Percentiles rank a stretch among this genome's conserved stretches.
phyloP scores from a whole-genome alignment of 495 filamentous ascomycete genomes.

The Parachaetomium inaequale region DNA sequence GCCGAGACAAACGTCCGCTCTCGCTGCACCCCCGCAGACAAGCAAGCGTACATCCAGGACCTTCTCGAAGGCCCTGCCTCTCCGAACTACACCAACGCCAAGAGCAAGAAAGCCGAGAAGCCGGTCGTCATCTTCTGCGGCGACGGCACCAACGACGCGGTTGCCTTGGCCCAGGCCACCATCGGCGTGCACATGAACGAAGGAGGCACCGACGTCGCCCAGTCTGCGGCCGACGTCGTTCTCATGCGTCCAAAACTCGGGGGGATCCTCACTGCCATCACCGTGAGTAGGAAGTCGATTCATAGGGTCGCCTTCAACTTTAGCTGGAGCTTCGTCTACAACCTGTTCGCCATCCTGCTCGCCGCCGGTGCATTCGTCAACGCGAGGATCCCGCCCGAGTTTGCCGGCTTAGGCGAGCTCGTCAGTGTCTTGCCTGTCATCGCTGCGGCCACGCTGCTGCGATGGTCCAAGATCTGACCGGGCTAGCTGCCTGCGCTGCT shows the following conservation, averaged over 20 bases:
- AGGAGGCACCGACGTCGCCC: background rate
- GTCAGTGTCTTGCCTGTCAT: slow-evolving; percentile 7
- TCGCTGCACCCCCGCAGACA: background rate
- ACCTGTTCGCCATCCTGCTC: background rate
- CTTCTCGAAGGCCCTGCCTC: background rate
- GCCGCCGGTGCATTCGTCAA: background rate
- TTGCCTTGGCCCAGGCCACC: background rate
- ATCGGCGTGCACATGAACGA: background rate
- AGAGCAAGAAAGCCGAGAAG: background rate
- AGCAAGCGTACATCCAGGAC: background rate
- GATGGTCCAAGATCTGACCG: background rate
- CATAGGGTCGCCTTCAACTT: background rate
- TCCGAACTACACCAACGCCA: background rate
- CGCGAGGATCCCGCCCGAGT: slow-evolving; percentile 3
- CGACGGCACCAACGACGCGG: slow-evolving; percentile 1
- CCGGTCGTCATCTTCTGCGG: slow-evolving; percentile 8
- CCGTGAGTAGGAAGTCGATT: background rate
- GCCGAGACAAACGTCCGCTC: background rate
- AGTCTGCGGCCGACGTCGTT: background rate
- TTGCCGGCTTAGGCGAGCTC: background rate
- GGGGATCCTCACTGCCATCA: background rate
- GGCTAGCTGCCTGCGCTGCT: background rate
- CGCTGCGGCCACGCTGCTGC: background rate
- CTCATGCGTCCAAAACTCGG: background rate
- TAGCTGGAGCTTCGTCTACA: slow-evolving; percentile 5